A percentile compares a stretch with the other conserved stretches of the same genome.
phyloP scores from a whole-genome alignment of 2,329 filamentous ascomycete genomes.

The Hypomyces perniciosus region DNA sequence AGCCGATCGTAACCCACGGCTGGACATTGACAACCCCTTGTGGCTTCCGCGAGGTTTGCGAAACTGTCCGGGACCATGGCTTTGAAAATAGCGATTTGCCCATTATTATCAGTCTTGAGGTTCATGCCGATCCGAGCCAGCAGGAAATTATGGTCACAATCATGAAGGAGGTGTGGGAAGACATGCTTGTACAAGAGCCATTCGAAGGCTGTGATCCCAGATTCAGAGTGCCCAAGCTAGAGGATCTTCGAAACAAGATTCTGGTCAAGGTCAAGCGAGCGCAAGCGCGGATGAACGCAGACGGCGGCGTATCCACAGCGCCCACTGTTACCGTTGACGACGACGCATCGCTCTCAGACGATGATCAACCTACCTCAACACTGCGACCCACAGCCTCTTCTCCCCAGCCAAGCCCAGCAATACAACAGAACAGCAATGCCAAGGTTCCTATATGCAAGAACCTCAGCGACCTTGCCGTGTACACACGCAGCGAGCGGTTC shows the following conservation, averaged over 20 bases:
- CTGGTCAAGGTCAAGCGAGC: conserved; percentile 72
- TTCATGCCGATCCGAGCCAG: conserved; percentile 75
- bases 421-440: conserved; percentile 24
- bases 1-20: conserved; percentile 76
- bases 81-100: conserved; percentile 73
- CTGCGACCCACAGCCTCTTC: conserved; percentile 1
- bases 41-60: conserved; percentile 80
- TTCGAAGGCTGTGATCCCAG: conserved; percentile 46
- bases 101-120: conserved; percentile 86
- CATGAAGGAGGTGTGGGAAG: conserved; percentile 83
- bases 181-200: conserved; percentile 59
- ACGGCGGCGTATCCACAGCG: conserved; percentile 28
- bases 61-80: conserved; percentile 69
- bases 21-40: conserved; percentile 84
- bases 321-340: conserved; percentile 24
- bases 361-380: conserved; percentile 28
- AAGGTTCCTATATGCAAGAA: conserved; percentile 61
- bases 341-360: conserved; percentile 40
- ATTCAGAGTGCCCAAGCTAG: conserved; percentile 60
- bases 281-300: conserved; percentile 27
- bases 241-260: conserved; percentile 71
- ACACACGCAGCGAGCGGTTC: conserved; percentile 82
- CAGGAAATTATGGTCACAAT: conserved; percentile 91
- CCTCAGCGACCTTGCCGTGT: conserved; percentile 71
- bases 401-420: background rate